These are phyloP conservation scores for Naegleria gruberi DNA, from an alignment of 208 protist species.

Conservation along the genomic window DNA sequence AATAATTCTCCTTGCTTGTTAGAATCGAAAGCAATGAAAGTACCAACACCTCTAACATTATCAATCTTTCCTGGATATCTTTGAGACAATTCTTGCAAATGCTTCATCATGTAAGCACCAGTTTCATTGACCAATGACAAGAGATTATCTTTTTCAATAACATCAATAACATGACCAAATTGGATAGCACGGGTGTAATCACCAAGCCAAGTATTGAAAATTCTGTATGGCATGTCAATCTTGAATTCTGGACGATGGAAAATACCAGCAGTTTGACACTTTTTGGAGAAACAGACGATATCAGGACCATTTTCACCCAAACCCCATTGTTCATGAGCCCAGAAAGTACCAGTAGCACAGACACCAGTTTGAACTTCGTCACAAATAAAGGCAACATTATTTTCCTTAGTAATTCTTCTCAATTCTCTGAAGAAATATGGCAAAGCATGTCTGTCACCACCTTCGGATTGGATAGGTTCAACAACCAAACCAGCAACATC, in stretches of 20 bases:
- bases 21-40: conserved; percentile 48
- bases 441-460: conserved; percentile 41
- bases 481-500: conserved; percentile 48
- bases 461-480: conserved; percentile 52
- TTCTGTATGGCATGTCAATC: conserved; percentile 39
- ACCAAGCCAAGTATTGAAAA: conserved; percentile 61
- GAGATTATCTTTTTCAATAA: conserved; percentile 39
- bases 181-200: conserved; percentile 47
- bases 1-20: conserved; percentile 35
- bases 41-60: conserved; percentile 45
- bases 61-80: conserved; percentile 27
- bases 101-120: conserved; percentile 38
- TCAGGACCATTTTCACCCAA: conserved; percentile 42
- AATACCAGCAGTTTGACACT: conserved; percentile 42
- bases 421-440: conserved; percentile 51
- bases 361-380: conserved; percentile 58
- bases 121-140: conserved; percentile 40
- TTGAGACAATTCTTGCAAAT: conserved; percentile 29
- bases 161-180: conserved; percentile 28
- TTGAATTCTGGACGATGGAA: conserved; percentile 39
- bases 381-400: conserved; percentile 51
- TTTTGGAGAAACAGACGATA: conserved; percentile 60
- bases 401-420: conserved; percentile 39
- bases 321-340: conserved; percentile 57
- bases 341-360: conserved; percentile 55